These are phyloP conservation scores for Centaurea solstitialis DNA, from an alignment of 129 eudicot species.

Conservation along the genomic window DNA sequence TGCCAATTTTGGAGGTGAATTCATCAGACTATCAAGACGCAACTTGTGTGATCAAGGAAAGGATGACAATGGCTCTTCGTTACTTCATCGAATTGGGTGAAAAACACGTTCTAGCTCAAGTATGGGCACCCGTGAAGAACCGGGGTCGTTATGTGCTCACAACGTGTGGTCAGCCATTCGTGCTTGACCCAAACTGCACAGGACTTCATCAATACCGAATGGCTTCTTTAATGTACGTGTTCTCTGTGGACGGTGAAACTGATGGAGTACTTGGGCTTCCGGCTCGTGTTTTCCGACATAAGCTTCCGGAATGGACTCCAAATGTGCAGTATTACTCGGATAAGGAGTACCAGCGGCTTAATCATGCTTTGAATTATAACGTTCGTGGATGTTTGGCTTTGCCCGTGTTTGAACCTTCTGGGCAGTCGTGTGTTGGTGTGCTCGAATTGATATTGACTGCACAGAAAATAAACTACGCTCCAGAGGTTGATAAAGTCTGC, in stretches of 20 bases:
- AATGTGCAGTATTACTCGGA: slow-evolving; percentile 94
- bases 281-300: slow-evolving; percentile 80
- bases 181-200: slow-evolving; percentile 76
- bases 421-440: slow-evolving; percentile 92
- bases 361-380: slow-evolving; percentile 79
- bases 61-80: slow-evolving; percentile 97
- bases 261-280: slow-evolving; percentile 86
- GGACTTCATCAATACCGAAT: slow-evolving; percentile 90
- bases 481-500: slow-evolving; percentile 99
- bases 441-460: slow-evolving; percentile 91
- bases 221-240: slow-evolving; percentile 77
- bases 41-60: slow-evolving; percentile 72
- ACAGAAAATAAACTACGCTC: slow-evolving; percentile 93
- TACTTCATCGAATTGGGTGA: slow-evolving; percentile 82
- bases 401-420: slow-evolving; percentile 94
- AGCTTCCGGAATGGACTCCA: slow-evolving; percentile 97
- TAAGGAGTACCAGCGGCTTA: slow-evolving; percentile 77
- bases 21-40: slow-evolving; percentile 54
- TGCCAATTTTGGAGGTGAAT: slow-evolving; percentile 48
- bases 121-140: slow-evolving; percentile 90
- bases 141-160: slow-evolving; percentile 74
- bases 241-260: slow-evolving; percentile 68
- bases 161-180: slow-evolving; percentile 93
- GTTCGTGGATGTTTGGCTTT: slow-evolving; percentile 88
- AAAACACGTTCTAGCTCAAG: slow-evolving; percentile 80